These are phyloP conservation scores for Nothopassalora personata DNA, from an alignment of 2,329 filamentous ascomycete species.

Conservation along the genomic window DNA sequence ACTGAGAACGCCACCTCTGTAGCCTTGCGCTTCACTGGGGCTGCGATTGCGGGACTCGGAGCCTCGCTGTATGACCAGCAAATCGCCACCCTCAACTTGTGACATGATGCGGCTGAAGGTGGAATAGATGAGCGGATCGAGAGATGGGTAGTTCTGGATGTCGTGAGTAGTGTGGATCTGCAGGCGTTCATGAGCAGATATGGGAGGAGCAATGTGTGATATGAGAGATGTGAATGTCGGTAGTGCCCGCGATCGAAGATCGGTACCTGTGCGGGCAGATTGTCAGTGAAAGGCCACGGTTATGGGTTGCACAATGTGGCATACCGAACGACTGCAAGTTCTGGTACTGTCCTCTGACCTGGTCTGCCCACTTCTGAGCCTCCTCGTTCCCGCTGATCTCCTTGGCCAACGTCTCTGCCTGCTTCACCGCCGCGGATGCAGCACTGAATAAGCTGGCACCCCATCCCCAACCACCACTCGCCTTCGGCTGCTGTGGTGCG, in stretches of 20 bases:
- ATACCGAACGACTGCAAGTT: slow-evolving; percentile 70
- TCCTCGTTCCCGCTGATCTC: slow-evolving; percentile 96
- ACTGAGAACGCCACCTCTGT: slow-evolving; percentile 42
- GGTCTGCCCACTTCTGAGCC: slow-evolving; percentile 91
- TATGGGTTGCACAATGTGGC: slow-evolving; percentile 21
- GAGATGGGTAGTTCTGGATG: slow-evolving; percentile 84
- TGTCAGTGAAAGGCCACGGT: slow-evolving; percentile 1
- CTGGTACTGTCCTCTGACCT: slow-evolving; percentile 73
- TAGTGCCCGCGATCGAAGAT: slow-evolving; percentile 77
- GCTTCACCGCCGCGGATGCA: slow-evolving; percentile 78
- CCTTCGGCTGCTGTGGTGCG: slow-evolving; percentile 44
- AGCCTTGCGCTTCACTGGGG: slow-evolving; percentile 53
- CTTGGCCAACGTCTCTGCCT: slow-evolving; percentile 86
- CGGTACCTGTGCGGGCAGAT: slow-evolving; percentile 60
- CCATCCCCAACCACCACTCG: slow-evolving; percentile 64
- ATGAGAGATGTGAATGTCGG: slow-evolving; percentile 94
- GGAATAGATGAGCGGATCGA: slow-evolving; percentile 85
- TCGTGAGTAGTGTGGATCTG: slow-evolving; percentile 98
- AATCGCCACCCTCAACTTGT: slow-evolving; percentile 95
- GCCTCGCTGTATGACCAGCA: slow-evolving; percentile 89
- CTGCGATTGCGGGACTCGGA: slow-evolving; percentile 67
- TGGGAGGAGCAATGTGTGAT: slow-evolving; percentile 90
- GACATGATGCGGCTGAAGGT: slow-evolving; percentile 96
- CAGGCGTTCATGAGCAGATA: slow-evolving; percentile 92
- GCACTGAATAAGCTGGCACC: slow-evolving; percentile 84